Base-by-base conservation (phyloP, 768 basidiomycete genomes). In the Tylopilus subfusipes region DNA sequence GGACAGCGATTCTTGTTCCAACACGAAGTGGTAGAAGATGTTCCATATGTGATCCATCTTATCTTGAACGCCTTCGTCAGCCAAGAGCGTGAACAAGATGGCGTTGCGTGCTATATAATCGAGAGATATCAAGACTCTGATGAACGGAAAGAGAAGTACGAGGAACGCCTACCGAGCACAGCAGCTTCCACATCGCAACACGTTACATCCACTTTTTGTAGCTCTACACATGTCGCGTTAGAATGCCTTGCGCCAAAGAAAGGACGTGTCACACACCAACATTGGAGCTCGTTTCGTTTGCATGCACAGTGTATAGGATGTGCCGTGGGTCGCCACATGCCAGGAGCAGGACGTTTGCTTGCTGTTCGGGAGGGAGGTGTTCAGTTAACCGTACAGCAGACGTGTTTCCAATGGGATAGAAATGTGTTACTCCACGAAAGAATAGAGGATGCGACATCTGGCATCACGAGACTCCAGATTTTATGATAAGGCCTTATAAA, bases 331-430 rank as follows among this genome's bases (percentile, higher is more conserved):
- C 84, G 16, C 82, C 82, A 58, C 82, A 84, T 22, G 77, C 82
- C 27, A 83, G 69, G 18, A 82, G 73, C 4, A 85, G 70, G 24
- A 83, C 63, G n/a, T 75, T 64, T 7, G 78, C 81, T n/a, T 66
- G 49, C 48, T 74, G 64, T 55, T 81, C 81, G 1, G 77, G 76
- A 53, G 78, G 65, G 6, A 85, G 62, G 38, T 76, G 71, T 50
- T 77, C 68, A 4, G 78, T 78, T 14, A 85, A 67, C 42, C 70
- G 77, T 5, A 78, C 67, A 5, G 84, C 77, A 5, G 81, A 73
- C 0, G 83, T 84, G 60, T 84, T 84, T 31, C 84, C 83, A 14
- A 82, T 69, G 2, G 82, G 77, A 63, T 84, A 84, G 69, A 82
- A 85, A 54, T 75, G 80, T 3, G 65, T 65, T 4, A 79, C 10